Base-by-base conservation (phyloP, 176 grass and related monocot species). In the Carex myosuroides region DNA sequence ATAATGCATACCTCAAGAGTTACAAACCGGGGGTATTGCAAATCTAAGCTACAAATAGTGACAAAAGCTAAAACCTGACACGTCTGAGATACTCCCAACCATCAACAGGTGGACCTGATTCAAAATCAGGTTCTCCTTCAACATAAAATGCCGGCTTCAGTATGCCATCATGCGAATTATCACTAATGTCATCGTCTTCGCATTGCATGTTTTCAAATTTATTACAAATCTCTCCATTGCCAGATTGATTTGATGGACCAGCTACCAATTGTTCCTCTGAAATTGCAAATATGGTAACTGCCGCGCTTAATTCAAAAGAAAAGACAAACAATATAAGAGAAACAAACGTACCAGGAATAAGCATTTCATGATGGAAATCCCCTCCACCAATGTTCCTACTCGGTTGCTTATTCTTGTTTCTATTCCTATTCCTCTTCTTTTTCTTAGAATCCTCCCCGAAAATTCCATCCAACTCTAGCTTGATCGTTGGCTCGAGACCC, bases 1-100 rank as follows among this genome's bases (percentile, higher is more conserved):
- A 42, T 12, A n/a, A n/a, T 20, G 16, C 33, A 70, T 44, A n/a
- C 16, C 14, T n/a, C 17, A 10, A 42, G 14, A 69, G 9, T 76
- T 29, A 30, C 4, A 14, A 26, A 54, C 22, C 18, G 30, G 72
- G 33, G 37, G 7, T 75, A 53, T 2, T 22, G 71, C 11, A 75
- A 46, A 53, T 75, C 11, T 17, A 70, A 55, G 24, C 48, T 55
- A 56, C 50, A 55, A 77, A 85, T 73, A 67, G 68, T 67, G 11
- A 79, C 11, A 83, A 18, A 66, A 83, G 12, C 22, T 59, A 24
- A 50, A 81, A 98, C 92, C 92, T 98, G 89, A 98, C 95, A 70
- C 92, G 92, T 48, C 95, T 88, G 56, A 98, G 91, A 86, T 93
- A 98, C 89, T 98, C 95, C 4, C 92, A 93, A 17, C 95, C 95